Evolutionary conservation across 2,329 filamentous ascomycete genomes (phyloP).

Genomic region (Endothia cerciana): DNA sequence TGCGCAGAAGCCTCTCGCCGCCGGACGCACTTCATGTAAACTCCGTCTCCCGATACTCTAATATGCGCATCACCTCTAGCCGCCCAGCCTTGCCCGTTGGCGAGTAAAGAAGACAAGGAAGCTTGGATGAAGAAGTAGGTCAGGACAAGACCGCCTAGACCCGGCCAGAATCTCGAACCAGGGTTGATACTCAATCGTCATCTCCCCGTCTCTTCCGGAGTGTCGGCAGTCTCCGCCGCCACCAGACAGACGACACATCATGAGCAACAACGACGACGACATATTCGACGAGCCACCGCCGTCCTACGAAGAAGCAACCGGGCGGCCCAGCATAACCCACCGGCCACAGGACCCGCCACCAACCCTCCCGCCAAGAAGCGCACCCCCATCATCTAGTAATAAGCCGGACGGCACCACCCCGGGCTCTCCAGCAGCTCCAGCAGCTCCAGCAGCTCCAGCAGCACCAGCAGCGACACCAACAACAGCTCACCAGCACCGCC

Average conservation of each 20-base stretch:
- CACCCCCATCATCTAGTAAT: not conserved
- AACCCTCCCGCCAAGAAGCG: constrained; percentile 10
- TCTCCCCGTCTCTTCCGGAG: not conserved
- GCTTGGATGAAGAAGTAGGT: too few species aligned
- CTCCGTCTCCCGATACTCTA: too few species aligned
- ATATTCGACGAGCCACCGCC: constrained; percentile 21
- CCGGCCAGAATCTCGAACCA: too few species aligned
- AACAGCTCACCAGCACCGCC: not conserved
- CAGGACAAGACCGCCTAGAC: too few species aligned
- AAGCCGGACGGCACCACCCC: not conserved
- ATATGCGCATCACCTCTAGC: not conserved
- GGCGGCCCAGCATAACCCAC: constrained; percentile 13
- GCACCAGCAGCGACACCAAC: constrained; percentile 9
- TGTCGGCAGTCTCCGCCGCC: not conserved
- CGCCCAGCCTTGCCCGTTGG: too few species aligned
- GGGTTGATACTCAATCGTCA: too few species aligned
- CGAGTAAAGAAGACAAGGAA: too few species aligned
- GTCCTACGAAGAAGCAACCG: constrained; percentile 24
- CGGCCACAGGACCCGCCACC: constrained; percentile 1
- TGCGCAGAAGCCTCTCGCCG: too few species aligned
- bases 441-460: constrained; percentile 11
- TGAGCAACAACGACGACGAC: constrained; percentile 18
- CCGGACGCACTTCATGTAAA: too few species aligned
- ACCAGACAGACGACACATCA: constrained; percentile 1
- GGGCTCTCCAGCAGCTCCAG: not conserved